A percentile compares a stretch with the other conserved stretches of the same genome.
phyloP scores from a whole-genome alignment of 306 rosid species.

The Abrus pulchellus region DNA sequence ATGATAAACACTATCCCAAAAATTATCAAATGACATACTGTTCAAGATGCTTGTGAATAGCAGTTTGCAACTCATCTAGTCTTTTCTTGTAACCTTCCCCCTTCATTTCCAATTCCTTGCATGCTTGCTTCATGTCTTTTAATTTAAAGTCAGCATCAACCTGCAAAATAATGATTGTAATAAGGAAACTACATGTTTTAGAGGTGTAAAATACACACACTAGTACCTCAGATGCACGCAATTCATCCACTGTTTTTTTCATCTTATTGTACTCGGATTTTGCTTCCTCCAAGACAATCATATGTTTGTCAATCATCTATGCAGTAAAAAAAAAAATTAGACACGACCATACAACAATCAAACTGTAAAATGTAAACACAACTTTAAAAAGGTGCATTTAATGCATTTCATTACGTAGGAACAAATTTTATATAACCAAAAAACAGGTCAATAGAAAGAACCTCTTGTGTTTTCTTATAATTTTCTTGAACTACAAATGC shows the following conservation, averaged over 20 bases:
- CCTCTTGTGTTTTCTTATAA: conserved; percentile 78
- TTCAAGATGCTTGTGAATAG: conserved; percentile 82
- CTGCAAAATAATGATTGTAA: conserved; percentile 53
- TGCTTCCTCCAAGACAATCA: conserved; percentile 70
- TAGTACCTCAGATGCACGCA: conserved; percentile 91
- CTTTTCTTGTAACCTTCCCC: conserved; percentile 79
- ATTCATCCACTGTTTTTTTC: conserved; percentile 75
- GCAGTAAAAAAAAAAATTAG: conserved; percentile 37
- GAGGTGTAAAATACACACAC: conserved; percentile 22
- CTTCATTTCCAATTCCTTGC: conserved; percentile 78
- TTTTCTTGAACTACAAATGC: conserved; percentile 85
- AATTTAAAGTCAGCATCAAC: conserved; percentile 89
- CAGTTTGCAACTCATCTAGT: conserved; percentile 78
- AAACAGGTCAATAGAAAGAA: conserved; percentile 40
- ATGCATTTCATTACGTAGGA: conserved; percentile 13
- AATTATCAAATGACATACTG: conserved; percentile 69
- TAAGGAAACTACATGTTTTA: conserved; percentile 37
- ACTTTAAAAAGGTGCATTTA: conserved; percentile 20
- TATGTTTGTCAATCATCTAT: conserved; percentile 80
- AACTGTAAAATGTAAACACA: neutral
- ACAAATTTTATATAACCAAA: conserved; percentile 25
- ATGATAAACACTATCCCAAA: conserved; percentile 34
- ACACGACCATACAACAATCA: conserved; percentile 28
- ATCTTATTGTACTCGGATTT: conserved; percentile 70
- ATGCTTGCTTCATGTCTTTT: conserved; percentile 84